Base-by-base conservation (phyloP, 192 early-diverging fungal genomes). In the Entomortierella chlamydospora region DNA sequence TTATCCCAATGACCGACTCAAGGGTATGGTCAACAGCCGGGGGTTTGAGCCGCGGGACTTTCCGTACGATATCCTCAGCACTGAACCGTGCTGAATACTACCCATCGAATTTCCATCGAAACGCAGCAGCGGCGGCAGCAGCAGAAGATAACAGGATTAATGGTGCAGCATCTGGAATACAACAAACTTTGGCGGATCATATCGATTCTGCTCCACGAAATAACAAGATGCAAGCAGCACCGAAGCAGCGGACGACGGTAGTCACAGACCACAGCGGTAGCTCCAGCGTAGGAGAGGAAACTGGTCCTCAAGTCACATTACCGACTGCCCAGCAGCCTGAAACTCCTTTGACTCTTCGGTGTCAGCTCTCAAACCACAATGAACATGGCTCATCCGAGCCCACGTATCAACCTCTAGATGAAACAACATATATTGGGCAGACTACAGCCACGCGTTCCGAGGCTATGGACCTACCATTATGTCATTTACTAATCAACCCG, bases 401-500 rank as follows among this genome's bases (percentile, higher is more conserved):
- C 0, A 56, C 56, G 0, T 78, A 69, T 37, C 72, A 61, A 29
- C 31, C 52, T 4, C 43, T 74, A 9, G 67, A 78, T 42, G 74
- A 64, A 26, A 53, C 61, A 1, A 78, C 74, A 0, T 78, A 70
- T 22, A 64, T 78, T 33, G 74, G 74, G 11, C 74, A 70, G 29
- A 60, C 67, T 5, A 56, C 60, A 4, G 53, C 70, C 8, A 78
- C 74, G 0, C 58, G 74, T 2, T 78, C 74, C 3, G 74, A 78
- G 29, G 60, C 60, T 20, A 69, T 60, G 49, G 74, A 78, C 26
- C 55, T 82, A 8, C 80, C 80, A 0, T 50, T 82, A 0, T 82
- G 80, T n/a, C 80, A 82, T 47, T 51, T 82, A 26, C 31, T 82
- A 45, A 50, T 61, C 42, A 23, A 64, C 29, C 69, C 69, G 0